phyloP scores from a whole-genome alignment of 345 rosid genomes.

The Eucalyptus globulus region DNA sequence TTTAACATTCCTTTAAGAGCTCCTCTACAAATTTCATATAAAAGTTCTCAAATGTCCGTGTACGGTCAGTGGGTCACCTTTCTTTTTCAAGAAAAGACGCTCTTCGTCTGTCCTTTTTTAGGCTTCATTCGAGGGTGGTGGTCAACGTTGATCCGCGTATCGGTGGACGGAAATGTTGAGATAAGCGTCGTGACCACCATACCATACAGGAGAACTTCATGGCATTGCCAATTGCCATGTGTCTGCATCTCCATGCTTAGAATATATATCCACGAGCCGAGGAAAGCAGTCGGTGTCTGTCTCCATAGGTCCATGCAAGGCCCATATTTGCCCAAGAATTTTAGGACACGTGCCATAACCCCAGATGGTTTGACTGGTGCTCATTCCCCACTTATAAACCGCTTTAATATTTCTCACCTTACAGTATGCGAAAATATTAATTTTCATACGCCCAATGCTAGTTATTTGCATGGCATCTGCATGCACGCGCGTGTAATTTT shows the following conservation, averaged over 20 bases:
- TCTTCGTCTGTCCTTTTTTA: not conserved
- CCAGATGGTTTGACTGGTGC: not conserved
- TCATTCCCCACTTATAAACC: not conserved
- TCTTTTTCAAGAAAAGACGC: not conserved
- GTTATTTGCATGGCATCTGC: not conserved
- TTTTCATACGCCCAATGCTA: not conserved
- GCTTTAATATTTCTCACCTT: not conserved
- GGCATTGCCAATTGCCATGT: not conserved
- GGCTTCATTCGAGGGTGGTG: not conserved
- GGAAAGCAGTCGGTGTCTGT: not conserved
- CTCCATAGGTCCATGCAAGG: not conserved
- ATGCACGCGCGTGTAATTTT: not conserved
- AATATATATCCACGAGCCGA: not conserved
- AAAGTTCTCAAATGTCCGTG: not conserved
- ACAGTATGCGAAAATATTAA: not conserved
- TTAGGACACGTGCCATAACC: not conserved
- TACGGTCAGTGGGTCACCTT: not conserved
- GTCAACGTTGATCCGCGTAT: not conserved
- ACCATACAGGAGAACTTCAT: not conserved
- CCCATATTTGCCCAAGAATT: not conserved
- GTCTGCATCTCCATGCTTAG: not conserved
- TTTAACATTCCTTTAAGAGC: not conserved
- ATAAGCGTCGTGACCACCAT: not conserved
- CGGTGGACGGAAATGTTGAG: not conserved
- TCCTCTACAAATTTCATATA: not conserved